Evolutionary conservation across 2,329 filamentous ascomycete genomes (phyloP).

Genomic region (Epichloe baconii): DNA sequence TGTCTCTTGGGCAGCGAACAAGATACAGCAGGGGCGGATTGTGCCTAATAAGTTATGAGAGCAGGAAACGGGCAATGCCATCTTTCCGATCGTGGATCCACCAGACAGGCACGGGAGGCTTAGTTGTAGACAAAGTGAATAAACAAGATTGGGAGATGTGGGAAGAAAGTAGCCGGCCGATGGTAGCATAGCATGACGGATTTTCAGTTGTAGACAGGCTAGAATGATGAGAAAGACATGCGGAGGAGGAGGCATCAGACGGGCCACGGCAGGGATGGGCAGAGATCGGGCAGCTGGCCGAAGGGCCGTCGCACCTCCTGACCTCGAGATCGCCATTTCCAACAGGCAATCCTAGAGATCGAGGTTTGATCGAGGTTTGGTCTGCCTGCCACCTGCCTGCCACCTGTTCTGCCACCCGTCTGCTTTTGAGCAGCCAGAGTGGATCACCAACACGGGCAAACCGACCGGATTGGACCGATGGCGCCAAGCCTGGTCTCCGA

Average conservation of each 20-base stretch:
- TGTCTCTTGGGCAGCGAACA: not conserved
- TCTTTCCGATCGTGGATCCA: not conserved
- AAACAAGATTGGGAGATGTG: not conserved
- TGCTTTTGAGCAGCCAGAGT: not conserved
- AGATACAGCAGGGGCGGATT: not conserved
- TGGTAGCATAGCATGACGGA: not conserved
- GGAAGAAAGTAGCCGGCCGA: not conserved
- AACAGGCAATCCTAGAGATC: conserved; percentile 4
- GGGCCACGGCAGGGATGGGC: not conserved
- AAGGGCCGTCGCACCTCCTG: not conserved
- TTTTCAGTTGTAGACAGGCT: not conserved
- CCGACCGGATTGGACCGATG: conserved; percentile 6
- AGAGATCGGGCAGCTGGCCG: not conserved
- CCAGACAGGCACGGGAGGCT: not conserved
- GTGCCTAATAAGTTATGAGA: not conserved
- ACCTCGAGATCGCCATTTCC: conserved; percentile 6
- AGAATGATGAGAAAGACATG: no score
- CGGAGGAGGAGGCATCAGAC: not conserved
- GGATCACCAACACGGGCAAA: not conserved
- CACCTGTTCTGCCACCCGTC: not conserved
- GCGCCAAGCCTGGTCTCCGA: not conserved
- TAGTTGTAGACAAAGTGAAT: not conserved
- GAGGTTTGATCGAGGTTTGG: not conserved
- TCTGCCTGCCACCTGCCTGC: no score
- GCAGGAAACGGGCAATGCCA: not conserved